phyloP scores from a whole-genome alignment of 1,284 basidiomycete species.

The Austroboletus olivaceoglutinosus region DNA sequence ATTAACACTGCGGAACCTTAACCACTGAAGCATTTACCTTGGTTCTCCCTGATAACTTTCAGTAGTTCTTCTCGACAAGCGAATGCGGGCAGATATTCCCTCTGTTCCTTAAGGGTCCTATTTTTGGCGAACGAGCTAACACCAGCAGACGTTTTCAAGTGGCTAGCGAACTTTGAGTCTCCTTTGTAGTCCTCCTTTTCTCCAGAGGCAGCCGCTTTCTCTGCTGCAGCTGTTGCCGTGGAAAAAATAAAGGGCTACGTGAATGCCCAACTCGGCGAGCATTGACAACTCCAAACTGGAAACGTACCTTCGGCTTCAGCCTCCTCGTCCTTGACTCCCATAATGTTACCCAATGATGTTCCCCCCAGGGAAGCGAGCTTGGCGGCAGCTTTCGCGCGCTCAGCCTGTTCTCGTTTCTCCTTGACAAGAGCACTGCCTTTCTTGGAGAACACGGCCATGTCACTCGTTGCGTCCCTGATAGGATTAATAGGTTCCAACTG shows the following conservation, averaged over 20 bases:
- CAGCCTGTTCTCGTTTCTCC: conserved; percentile 94
- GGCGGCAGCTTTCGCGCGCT: conserved; percentile 93
- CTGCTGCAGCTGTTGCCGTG: conserved; percentile 57
- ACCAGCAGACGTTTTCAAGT: conserved; percentile 78
- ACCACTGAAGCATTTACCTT: conserved; percentile 53
- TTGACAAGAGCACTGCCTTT: conserved; percentile 93
- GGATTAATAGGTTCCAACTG: conserved; percentile 98
- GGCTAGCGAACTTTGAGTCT: conserved; percentile 94
- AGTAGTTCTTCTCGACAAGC: conserved; percentile 95
- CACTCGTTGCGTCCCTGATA: conserved; percentile 89
- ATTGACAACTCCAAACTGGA: conserved; percentile 15
- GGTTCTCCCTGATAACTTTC: conserved; percentile 90
- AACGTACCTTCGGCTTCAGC: conserved; percentile 78
- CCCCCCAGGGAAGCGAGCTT: conserved; percentile 93
- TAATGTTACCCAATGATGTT: conserved; percentile 92
- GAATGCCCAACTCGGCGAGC: conserved; percentile 67
- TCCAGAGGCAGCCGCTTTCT: conserved; percentile 54
- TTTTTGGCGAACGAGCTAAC: conserved; percentile 81
- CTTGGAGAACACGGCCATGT: conserved; percentile 94
- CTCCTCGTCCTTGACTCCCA: conserved; percentile 96
- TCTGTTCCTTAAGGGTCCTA: conserved; percentile 89
- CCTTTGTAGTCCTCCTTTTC: conserved; percentile 81
- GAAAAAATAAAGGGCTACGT: conserved; percentile 49
- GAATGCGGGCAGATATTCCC: conserved; percentile 97
- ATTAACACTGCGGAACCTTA: background rate